These are phyloP conservation scores for Ustilago lituana DNA, from an alignment of 1,284 basidiomycete genomes.

Conservation along the genomic window DNA sequence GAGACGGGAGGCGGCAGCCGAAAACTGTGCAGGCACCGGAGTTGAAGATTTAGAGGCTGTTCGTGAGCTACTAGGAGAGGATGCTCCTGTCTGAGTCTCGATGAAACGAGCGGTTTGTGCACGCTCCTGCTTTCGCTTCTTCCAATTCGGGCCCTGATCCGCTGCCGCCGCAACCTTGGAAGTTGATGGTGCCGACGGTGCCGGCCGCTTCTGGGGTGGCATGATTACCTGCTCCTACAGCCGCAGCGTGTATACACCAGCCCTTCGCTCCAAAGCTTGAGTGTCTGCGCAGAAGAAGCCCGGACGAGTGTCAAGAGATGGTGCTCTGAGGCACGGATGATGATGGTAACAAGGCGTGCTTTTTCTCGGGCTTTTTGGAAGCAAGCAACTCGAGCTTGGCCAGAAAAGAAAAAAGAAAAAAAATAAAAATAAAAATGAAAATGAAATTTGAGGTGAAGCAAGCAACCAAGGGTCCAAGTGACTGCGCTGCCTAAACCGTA, in stretches of 20 bases:
- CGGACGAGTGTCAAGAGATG: too few relatives aligned
- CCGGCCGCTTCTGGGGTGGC: conserved; percentile 33
- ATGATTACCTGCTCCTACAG: conserved; percentile 1
- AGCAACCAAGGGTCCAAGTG: conserved; percentile 17
- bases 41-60: conserved; percentile 20
- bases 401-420: too few relatives aligned
- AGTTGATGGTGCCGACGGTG: conserved; percentile 10
- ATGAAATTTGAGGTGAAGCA: conserved; percentile 14
- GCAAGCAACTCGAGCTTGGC: not conserved
- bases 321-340: not conserved
- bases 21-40: conserved; percentile 4
- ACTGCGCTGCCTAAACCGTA: too few relatives aligned
- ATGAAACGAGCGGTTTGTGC: conserved; percentile 42
- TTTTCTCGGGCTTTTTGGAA: not conserved
- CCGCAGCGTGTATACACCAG: too few relatives aligned
- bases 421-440: too few relatives aligned
- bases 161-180: conserved; percentile 6
- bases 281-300: too few relatives aligned
- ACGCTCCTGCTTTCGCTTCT: conserved; percentile 46
- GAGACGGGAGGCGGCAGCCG: conserved; percentile 11
- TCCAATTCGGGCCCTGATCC: conserved; percentile 35
- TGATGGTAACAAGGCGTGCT: not conserved
- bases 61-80: conserved; percentile 29
- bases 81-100: conserved; percentile 22
- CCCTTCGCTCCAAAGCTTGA: too few relatives aligned